Evolutionary conservation across 306 rosid species (phyloP).

Genomic region (Pueraria montana): DNA sequence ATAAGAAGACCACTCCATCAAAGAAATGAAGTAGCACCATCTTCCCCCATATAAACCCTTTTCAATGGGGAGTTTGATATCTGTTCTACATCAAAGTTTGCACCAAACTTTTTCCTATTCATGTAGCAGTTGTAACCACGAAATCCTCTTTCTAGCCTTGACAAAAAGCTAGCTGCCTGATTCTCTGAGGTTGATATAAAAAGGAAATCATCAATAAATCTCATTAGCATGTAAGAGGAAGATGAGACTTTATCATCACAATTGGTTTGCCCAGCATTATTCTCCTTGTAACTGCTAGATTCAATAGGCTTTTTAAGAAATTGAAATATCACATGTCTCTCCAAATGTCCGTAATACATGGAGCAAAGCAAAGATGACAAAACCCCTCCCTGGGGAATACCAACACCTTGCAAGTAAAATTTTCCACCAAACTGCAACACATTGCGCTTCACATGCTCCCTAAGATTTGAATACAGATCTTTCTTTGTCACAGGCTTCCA

Average conservation of each 20-base stretch:
- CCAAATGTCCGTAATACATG: conserved; percentile 80
- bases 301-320: conserved; percentile 64
- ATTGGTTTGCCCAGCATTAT: conserved; percentile 42
- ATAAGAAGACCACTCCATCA: conserved; percentile 93
- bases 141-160: conserved; percentile 83
- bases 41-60: conserved; percentile 63
- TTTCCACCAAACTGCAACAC: conserved; percentile 75
- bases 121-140: conserved; percentile 84
- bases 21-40: conserved; percentile 68
- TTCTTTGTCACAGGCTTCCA: conserved; percentile 57
- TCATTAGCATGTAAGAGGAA: conserved; percentile 60
- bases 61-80: conserved; percentile 52
- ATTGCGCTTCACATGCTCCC: conserved; percentile 81
- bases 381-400: conserved; percentile 96
- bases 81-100: conserved; percentile 70
- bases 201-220: conserved; percentile 83
- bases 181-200: conserved; percentile 83
- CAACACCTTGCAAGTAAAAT: conserved; percentile 80
- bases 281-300: conserved; percentile 48
- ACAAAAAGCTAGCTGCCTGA: conserved; percentile 73
- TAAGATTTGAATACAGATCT: conserved; percentile 54
- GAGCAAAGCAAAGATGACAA: conserved; percentile 90
- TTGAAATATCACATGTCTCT: conserved; percentile 74
- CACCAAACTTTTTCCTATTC: conserved; percentile 79
- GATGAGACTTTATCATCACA: conserved; percentile 44